Base-by-base conservation (phyloP, 305 asterid species). In the Rubia tinctorum region DNA sequence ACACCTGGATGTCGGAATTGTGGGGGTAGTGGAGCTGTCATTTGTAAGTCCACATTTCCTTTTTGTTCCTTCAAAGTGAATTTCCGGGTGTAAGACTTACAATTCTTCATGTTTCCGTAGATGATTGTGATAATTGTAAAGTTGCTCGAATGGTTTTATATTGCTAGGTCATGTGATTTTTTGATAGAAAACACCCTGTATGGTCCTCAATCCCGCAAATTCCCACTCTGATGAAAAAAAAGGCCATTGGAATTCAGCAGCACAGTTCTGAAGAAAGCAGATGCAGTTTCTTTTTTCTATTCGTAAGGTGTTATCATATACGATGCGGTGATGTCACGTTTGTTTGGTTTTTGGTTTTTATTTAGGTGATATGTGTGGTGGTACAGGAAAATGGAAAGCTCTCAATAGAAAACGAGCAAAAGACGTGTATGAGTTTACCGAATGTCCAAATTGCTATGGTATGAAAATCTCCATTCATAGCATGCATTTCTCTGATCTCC, bases 361-460 rank as follows among this genome's bases (percentile, higher is more conserved):
- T 89, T 83, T 83, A 94, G 99, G 99, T 88, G 99, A 91, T 83
- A 94, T 94, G 99, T 94, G 99, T 84, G 99, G 99, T 84, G 99
- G 99, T 82, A 91, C 99, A 78, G 99, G 99, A 85, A 94, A 94
- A 86, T 94, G 99, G 99, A 94, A 94, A 83, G 99, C 99, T 70
- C 87, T 94, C 51, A 94, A 94, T 83, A 78, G 99, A 86, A 94
- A 94, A 84, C 88, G 97, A 58, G 98, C 99, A 71, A 91, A 94
- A 80, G 99, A 94, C 72, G 95, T 94, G 5, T 94, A 94, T 40
- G 97, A 88, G 85, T 94, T 90, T 62, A 94, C 99, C 58, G 99
- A 94, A 78, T 94, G 99, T 77, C 99, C 99, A 51, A 94, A 94
- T 88, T 94, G 99, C 81, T 94, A 91, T 18, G 99, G 99, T 94